Percentiles rank a stretch among this genome's conserved stretches.
phyloP scores from a whole-genome alignment of 352 stramenopile genomes.

The Pythium inflatum region DNA sequence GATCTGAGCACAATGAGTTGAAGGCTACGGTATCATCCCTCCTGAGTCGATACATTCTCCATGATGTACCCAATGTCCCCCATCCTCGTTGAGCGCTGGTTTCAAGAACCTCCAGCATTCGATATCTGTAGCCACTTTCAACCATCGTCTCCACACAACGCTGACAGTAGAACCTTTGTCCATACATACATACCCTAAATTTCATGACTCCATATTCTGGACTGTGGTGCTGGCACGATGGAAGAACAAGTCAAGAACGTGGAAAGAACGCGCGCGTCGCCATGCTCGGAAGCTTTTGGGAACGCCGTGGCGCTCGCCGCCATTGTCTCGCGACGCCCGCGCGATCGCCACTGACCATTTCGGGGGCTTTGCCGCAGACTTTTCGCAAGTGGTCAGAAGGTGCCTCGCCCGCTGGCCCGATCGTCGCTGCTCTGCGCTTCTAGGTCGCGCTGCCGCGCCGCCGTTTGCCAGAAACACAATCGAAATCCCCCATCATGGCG shows the following conservation, averaged over 20 bases:
- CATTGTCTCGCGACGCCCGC: slow-evolving; percentile 1
- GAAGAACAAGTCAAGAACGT: slow-evolving; percentile 19
- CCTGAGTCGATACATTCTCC: not conserved
- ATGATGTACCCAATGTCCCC: not conserved
- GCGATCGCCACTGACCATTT: too few species aligned
- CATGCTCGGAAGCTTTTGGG: slow-evolving; percentile 14
- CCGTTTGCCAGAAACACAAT: too few species aligned
- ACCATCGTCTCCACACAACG: too few species aligned
- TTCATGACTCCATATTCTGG: not conserved
- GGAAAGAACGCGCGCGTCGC: slow-evolving; percentile 27
- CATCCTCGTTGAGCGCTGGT: too few species aligned
- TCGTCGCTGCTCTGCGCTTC: not conserved
- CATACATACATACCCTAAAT: not conserved
- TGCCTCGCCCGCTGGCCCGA: not conserved
- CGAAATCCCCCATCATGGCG: slow-evolving; percentile 16
- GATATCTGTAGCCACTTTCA: too few species aligned
- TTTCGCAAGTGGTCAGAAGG: slow-evolving; percentile 3
- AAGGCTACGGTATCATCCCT: not conserved
- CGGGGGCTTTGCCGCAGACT: too few species aligned
- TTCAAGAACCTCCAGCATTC: too few species aligned
- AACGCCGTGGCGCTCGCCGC: not conserved
- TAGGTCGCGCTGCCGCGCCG: not conserved
- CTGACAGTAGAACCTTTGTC: not conserved
- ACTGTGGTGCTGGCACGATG: not conserved
- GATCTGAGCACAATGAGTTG: slow-evolving; percentile 7